phyloP scores from a whole-genome alignment of 2,329 filamentous ascomycete genomes.

The Chaetomiaceae sp. region DNA sequence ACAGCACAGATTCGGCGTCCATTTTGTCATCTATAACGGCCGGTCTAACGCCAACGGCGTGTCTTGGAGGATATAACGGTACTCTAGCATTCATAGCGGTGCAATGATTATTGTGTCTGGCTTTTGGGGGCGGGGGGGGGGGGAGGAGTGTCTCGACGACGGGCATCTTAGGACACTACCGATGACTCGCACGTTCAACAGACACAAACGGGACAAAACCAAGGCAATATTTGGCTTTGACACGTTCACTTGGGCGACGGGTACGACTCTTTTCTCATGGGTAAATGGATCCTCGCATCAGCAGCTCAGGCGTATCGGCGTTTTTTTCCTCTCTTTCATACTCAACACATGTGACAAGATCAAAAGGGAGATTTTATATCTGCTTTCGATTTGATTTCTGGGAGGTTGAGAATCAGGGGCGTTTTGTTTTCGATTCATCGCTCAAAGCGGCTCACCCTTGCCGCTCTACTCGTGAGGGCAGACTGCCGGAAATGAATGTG shows the following conservation, averaged over 20 bases:
- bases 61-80: neutral
- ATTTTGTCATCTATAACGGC: neutral
- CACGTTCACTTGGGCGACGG: too few species aligned
- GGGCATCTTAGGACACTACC: neutral
- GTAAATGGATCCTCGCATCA: neutral
- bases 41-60: neutral
- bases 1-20: neutral
- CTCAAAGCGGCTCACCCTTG: too few species aligned
- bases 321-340: too few species aligned
- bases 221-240: neutral
- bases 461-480: too few species aligned
- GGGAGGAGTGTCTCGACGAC: neutral
- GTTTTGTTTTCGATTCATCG: too few species aligned
- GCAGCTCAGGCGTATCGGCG: neutral
- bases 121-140: too few species aligned
- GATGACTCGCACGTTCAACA: neutral
- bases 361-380: neutral
- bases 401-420: neutral
- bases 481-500: too few species aligned
- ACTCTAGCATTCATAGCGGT: neutral
- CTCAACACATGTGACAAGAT: neutral
- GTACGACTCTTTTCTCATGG: neutral
- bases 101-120: neutral
- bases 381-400: neutral
- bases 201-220: too few species aligned